Evolutionary conservation across 495 filamentous ascomycete species (phyloP), one percentile per base, ranked within the genome.

Genomic region (Aspergillus ostianus): DNA sequence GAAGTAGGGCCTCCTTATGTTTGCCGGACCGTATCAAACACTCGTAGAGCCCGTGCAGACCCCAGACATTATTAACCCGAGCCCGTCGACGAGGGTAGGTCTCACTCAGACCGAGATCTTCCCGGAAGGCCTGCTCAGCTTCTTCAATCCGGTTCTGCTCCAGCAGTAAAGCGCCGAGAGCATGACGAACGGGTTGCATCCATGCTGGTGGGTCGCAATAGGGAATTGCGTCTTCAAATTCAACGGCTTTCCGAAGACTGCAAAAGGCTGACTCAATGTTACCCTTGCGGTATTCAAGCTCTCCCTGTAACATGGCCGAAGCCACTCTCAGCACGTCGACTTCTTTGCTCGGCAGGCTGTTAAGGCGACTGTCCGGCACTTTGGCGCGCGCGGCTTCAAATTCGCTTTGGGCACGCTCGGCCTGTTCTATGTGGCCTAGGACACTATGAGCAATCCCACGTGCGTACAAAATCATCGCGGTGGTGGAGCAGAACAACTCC

Each of bases 131-230:
- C 6, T 65, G 68, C 6, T 77, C 68, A 0, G 87, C 87, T 30
- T 87, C 75, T 26, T 81, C 73, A 7, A 84, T 73, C 18, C 73
- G 76, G 3, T 78, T 80, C 54, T 89, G 87, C 58, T 90, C 87
- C 12, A 86, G 66, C 20, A 87, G 69, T 1, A 90, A 74, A 4
- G 86, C 87, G 0, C 81, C 87, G 47, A 84, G 84, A 1, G 87
- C 86, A 67, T 90, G 87, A 4, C 85, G 77, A 0, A 83, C 79
- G 6, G 87, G 85, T 57, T 86, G 84, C 85, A 89, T 87, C 85
- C 85, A 88, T 1, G 83, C 80, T 85, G 85, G 88, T 1, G 87
- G 87, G 66, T 90, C 87, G 55, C 82, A 79, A 54, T 87, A 90
- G 0, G 80, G 81, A 10, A 90, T 71, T 0, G 61, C 61, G 57